Conservation (phyloP, 768 basidiomycete genomes). For the Chalciporus chontae region DNA sequence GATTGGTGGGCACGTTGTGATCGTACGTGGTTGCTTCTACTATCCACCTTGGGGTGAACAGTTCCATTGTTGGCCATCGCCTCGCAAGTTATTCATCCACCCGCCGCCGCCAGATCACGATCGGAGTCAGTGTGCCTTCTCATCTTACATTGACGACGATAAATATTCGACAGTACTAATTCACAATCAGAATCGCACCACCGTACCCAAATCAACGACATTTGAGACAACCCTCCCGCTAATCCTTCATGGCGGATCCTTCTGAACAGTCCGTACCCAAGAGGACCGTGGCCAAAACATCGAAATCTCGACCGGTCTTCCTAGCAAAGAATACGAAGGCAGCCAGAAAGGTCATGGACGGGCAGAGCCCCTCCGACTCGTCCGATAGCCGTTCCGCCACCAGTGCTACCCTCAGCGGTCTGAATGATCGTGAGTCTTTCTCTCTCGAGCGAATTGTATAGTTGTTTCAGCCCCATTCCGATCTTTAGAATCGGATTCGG, state of each 20-base stretch:
- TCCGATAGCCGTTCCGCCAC: conserved; percentile 2
- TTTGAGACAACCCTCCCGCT: neutral
- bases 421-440: conserved; percentile 9
- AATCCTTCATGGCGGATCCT: neutral
- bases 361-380: conserved; percentile 2
- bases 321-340: conserved; percentile 4
- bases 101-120: too few species aligned
- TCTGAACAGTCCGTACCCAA: neutral
- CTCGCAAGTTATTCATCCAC: too few species aligned
- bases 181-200: neutral
- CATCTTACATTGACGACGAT: too few species aligned
- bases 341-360: conserved; percentile 12
- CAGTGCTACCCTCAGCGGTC: neutral
- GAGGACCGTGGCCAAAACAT: neutral
- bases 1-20: too few species aligned
- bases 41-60: too few species aligned
- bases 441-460: neutral
- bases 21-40: too few species aligned
- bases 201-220: too few species aligned
- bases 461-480: neutral
- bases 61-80: too few species aligned
- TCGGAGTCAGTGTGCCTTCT: too few species aligned
- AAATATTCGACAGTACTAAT: too few species aligned
- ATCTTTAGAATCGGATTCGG: conserved; percentile 18
- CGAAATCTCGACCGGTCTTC: neutral